Base-by-base conservation (phyloP, 768 basidiomycete species). In the Russula sp. region DNA sequence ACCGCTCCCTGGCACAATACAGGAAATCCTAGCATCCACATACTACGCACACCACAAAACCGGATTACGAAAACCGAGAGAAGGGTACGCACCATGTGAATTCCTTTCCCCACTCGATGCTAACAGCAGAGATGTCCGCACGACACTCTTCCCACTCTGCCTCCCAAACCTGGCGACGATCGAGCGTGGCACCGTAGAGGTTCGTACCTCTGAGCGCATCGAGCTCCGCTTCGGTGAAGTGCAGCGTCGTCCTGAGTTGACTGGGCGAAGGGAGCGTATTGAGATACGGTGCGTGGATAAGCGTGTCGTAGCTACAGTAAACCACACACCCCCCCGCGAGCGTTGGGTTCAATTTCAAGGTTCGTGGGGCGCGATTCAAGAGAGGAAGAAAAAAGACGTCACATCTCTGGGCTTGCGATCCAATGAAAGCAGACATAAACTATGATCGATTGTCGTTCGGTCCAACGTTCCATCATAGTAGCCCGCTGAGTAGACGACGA, bases 141-240 rank as follows among this genome's bases (percentile, higher is more conserved):
- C 65, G 78, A 68, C 92, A 88, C 42, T 78, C 73, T 14, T 69
- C 69, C 84, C 86, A 90, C 71, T 94, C 91, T 0, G 69, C 67
- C 59, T 76, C 75, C 88, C 89, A 90, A 5, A 80, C 81, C 3
- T 75, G 74, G 66, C 80, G 74, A 1, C 92, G 83, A 66, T 94
- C 89, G 14, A 80, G 59, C 0, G 90, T 86, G 0, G 93, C 94
- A 3, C 88, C 86, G 67, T 85, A 84, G 3, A 98, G 71, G 73
- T 95, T 95, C 3, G 89, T 90, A 0, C 92, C 94, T 58, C 80
- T 78, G 57, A 97, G 81, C 11, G 85, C 72, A 22, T 83, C 79
- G 20, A 86, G 75, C 72, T 98, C 95, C 18, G 70, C 58, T 0
- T 72, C 53, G 0, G 82, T 82, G 71, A 92, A 97, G 67, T 90